Evolutionary conservation across 306 rosid genomes (phyloP).

Genomic region (Ochetophila trinervis): DNA sequence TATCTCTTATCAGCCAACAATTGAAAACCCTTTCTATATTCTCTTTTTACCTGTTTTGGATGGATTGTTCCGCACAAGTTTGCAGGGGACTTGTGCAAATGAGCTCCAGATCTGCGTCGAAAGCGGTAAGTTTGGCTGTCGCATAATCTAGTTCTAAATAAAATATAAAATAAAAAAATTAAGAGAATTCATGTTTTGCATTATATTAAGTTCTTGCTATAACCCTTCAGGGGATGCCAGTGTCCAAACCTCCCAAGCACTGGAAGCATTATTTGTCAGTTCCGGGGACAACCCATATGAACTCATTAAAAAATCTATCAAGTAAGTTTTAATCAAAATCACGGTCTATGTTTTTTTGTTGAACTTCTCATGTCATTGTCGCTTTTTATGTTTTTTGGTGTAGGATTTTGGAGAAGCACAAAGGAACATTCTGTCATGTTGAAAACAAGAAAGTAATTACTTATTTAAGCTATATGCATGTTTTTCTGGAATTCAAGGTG

Average conservation of each 20-base stretch:
- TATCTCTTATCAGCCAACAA: conserved; percentile 29
- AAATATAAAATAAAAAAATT: too few species aligned
- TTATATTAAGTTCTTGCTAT: neutral
- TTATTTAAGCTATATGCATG: neutral
- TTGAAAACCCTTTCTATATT: conserved; percentile 37
- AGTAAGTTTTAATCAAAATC: conserved; percentile 32
- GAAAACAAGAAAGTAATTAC: conserved; percentile 47
- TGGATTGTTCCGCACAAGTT: conserved; percentile 55
- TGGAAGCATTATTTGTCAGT: conserved; percentile 59
- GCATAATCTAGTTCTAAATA: neutral
- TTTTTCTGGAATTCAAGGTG: neutral
- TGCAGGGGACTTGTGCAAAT: conserved; percentile 56
- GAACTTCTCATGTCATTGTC: neutral
- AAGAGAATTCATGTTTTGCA: neutral
- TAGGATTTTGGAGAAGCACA: conserved; percentile 65
- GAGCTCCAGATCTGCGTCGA: conserved; percentile 66
- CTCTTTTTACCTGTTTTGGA: conserved; percentile 72
- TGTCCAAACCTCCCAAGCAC: conserved; percentile 49
- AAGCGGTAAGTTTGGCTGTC: conserved; percentile 48
- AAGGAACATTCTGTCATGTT: conserved; percentile 48
- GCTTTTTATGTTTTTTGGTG: neutral
- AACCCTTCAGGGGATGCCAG: conserved; percentile 51
- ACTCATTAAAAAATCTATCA: conserved; percentile 52
- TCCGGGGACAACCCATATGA: conserved; percentile 70
- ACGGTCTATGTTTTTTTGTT: neutral